Conservation (phyloP, 139 green algal genomes). For the Coelastrella sp. region DNA sequence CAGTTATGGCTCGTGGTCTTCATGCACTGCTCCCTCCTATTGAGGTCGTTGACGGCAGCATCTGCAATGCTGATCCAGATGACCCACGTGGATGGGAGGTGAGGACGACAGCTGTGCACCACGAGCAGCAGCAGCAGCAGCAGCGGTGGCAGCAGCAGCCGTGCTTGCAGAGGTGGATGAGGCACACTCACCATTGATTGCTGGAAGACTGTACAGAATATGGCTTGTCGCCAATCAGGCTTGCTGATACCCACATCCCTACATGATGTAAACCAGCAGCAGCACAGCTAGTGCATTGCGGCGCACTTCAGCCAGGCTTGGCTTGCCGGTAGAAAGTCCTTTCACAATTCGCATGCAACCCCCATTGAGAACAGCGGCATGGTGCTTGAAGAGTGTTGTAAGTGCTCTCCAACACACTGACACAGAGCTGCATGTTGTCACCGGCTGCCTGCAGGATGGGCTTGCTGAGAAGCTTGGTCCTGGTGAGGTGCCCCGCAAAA, state of each 20-base stretch:
- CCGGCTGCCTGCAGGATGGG: slow-evolving; percentile 66
- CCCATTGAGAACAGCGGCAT: background rate
- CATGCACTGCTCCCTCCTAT: slow-evolving; percentile 97
- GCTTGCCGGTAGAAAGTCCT: no score
- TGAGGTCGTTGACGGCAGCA: slow-evolving; percentile 92
- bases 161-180: background rate
- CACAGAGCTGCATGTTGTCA: background rate
- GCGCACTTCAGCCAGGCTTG: no score
- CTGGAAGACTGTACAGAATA: no score
- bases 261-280: no score
- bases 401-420: no score
- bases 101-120: background rate
- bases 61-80: slow-evolving; percentile 96
- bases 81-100: slow-evolving; percentile 90
- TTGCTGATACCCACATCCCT: no score
- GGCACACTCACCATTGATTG: no score
- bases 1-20: slow-evolving; percentile 96
- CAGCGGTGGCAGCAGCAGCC: background rate
- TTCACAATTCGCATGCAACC: no score
- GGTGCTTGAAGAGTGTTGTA: background rate
- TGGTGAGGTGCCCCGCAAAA: slow-evolving; percentile 57
- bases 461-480: slow-evolving; percentile 72
- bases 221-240: no score
- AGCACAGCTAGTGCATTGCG: no score
- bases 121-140: slow-evolving; percentile 7